Evolutionary conservation across 805 yeast species (phyloP), one percentile per base, ranked within the genome.

Genomic region (Osmozyma mogii): DNA sequence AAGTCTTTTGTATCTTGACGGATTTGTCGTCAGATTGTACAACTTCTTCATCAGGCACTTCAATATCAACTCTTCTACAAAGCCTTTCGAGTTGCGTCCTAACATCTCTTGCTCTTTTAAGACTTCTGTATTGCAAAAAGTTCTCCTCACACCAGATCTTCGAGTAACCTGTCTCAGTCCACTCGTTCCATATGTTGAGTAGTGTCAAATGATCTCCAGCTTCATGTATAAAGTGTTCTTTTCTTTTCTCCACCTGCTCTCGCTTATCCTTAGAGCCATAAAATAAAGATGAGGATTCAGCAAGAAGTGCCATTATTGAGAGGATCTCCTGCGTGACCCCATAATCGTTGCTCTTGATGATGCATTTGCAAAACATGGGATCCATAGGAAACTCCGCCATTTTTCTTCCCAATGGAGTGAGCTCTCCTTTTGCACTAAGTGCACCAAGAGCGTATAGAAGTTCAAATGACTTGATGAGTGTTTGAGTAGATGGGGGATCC

Each of bases 331-430:
- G 68, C 2, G 78, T 65, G 28, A 94, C 87, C 1, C 70, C 62
- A 29, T 64, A 65, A 9, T 65, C 65, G 0, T 71, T 72, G 28
- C 94, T 76, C 1, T 75, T 59, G 9, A 89, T 52, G 18, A 92
- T 50, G 5, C 78, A 75, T 49, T 83, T 84, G 6, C 96, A 78
- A 45, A 87, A 67, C 66, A 84, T 84, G 4, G 96, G 96, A 42
- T 85, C 94, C 38, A 88, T 70, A 0, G 98, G 98, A 43, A 88
- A 84, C 35, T 79, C 85, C 1, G 95, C 80, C 96, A 92, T 88
- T 37, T 74, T 72, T 24, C 80, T 56, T 0, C 98, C 99, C 1
- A 77, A 48, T 27, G 71, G 62, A 0, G 97, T 89, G 22, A 92
- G 58, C 29, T 72, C 66, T 0, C 97, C 98, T 32, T 70, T 69